These are phyloP conservation scores for Eustoma russellianum DNA, from an alignment of 257 asterid genomes.

Conservation along the genomic window DNA sequence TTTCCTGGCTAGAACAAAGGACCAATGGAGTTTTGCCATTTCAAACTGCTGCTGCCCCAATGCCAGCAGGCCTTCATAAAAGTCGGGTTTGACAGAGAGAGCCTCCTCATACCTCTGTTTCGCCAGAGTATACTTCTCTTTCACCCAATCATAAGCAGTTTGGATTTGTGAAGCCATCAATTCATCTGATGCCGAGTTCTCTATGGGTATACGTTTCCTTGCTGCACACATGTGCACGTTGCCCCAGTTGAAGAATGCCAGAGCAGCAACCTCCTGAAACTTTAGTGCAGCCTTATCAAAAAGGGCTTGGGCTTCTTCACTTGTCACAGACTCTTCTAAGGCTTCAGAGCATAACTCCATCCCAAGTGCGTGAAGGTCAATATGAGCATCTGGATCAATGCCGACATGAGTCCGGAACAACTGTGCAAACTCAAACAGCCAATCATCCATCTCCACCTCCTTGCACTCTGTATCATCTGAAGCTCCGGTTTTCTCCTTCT, in stretches of 20 bases:
- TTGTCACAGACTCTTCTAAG: slow-evolving; percentile 77
- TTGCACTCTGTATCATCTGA: slow-evolving; percentile 57
- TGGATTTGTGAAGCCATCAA: slow-evolving; percentile 61
- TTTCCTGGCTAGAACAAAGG: slow-evolving; percentile 73
- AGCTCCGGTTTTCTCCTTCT: slow-evolving; percentile 38
- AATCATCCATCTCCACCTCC: slow-evolving; percentile 97
- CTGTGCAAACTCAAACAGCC: slow-evolving; percentile 97
- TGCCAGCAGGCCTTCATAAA: slow-evolving; percentile 81
- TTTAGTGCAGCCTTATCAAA: slow-evolving; percentile 74
- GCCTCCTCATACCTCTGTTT: slow-evolving; percentile 81
- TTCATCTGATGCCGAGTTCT: slow-evolving; percentile 70
- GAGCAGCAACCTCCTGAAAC: slow-evolving; percentile 96
- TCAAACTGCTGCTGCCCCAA: slow-evolving; percentile 95
- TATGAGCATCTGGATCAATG: slow-evolving; percentile 88
- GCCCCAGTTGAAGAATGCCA: slow-evolving; percentile 97
- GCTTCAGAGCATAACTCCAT: slow-evolving; percentile 97
- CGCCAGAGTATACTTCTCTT: slow-evolving; percentile 69
- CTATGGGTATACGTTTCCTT: slow-evolving; percentile 81
- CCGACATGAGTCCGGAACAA: slow-evolving; percentile 87
- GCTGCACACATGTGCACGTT: slow-evolving; percentile 99
- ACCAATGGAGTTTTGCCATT: slow-evolving; percentile 98
- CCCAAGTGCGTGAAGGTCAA: slow-evolving; percentile 96
- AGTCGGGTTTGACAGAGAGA: slow-evolving; percentile 61
- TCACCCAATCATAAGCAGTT: slow-evolving; percentile 81
- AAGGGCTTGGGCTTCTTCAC: slow-evolving; percentile 85